phyloP scores from a whole-genome alignment of 768 basidiomycete genomes.

The Arthromyces matolae region DNA sequence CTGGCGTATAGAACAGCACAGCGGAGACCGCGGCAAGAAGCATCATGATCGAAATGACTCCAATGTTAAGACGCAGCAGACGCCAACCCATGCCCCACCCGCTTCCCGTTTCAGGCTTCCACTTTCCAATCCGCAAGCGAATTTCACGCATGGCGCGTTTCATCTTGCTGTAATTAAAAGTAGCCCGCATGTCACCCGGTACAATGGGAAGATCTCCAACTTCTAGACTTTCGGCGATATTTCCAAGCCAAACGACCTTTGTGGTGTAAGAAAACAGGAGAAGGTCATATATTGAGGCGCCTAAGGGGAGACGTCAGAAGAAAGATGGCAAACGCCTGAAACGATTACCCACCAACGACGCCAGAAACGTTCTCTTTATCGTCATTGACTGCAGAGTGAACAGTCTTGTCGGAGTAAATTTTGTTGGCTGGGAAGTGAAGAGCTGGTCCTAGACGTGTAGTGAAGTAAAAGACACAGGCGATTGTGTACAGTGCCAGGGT shows the following conservation, averaged over 20 bases:
- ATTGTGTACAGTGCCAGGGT: slow-evolving; percentile 47
- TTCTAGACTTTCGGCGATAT: slow-evolving; percentile 68
- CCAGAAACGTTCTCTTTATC: slow-evolving; percentile 77
- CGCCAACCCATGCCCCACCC: slow-evolving; percentile 65
- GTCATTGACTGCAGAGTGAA: slow-evolving; percentile 55
- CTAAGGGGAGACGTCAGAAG: slow-evolving; percentile 24
- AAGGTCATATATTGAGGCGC: slow-evolving; percentile 54
- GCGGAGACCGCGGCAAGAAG: slow-evolving; percentile 55
- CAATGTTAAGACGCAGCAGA: slow-evolving; percentile 54
- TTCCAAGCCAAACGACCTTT: slow-evolving; percentile 81
- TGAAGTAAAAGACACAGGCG: slow-evolving; percentile 34
- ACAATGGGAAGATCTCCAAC: slow-evolving; percentile 87
- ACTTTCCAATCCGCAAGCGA: slow-evolving; percentile 48
- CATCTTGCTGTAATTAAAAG: slow-evolving; percentile 64
- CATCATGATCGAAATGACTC: slow-evolving; percentile 38
- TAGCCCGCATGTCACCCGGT: slow-evolving; percentile 65
- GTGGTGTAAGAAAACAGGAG: slow-evolving; percentile 89
- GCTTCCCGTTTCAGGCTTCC: slow-evolving; percentile 57
- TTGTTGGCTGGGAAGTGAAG: slow-evolving; percentile 69
- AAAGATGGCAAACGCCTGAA: background rate
- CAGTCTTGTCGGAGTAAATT: slow-evolving; percentile 72
- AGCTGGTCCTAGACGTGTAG: slow-evolving; percentile 72
- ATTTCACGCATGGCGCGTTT: slow-evolving; percentile 48
- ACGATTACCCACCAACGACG: slow-evolving; percentile 36
- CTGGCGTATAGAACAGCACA: slow-evolving; percentile 57